Conservation (phyloP, 2,329 filamentous ascomycete genomes). For the Colletotrichum noveboracense region DNA sequence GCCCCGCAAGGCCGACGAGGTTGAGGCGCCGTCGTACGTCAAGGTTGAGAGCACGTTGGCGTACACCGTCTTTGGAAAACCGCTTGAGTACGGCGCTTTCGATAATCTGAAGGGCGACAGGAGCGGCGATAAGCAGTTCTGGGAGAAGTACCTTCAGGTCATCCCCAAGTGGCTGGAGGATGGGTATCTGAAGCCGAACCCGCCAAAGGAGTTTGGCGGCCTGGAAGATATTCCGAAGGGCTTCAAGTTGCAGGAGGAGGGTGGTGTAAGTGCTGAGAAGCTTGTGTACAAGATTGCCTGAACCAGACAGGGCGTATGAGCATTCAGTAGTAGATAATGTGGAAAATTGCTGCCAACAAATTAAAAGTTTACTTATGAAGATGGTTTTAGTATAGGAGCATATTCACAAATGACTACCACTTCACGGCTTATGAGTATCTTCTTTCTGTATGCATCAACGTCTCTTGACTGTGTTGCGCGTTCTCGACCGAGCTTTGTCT, state of each 20-base stretch:
- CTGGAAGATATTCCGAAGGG: conserved; percentile 13
- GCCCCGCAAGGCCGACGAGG: conserved; percentile 16
- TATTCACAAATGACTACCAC: accelerated
- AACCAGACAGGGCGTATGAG: neutral
- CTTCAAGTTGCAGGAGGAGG: conserved; percentile 15
- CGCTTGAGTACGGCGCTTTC: neutral
- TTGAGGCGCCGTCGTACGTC: conserved; percentile 2
- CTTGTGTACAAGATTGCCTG: conserved; percentile 9
- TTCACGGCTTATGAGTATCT: accelerated
- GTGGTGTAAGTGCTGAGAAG: conserved; percentile 4
- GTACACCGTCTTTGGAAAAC: conserved; percentile 11
- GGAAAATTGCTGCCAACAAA: neutral
- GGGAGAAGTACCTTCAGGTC: conserved; percentile 8
- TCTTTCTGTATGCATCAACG: accelerated
- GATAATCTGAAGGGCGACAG: conserved; percentile 7
- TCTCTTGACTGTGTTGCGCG: neutral
- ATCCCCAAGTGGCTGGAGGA: conserved; percentile 10
- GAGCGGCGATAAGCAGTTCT: conserved; percentile 11
- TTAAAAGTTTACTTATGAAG: accelerated
- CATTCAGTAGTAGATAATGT: neutral
- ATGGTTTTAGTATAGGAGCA: neutral
- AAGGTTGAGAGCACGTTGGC: conserved; percentile 18
- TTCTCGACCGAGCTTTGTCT: neutral
- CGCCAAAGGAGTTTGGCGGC: conserved; percentile 5
- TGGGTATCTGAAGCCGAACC: conserved; percentile 8